Evolutionary conservation across 164 flowering plant genomes (phyloP).

Genomic region (Vitis rotundifolia): DNA sequence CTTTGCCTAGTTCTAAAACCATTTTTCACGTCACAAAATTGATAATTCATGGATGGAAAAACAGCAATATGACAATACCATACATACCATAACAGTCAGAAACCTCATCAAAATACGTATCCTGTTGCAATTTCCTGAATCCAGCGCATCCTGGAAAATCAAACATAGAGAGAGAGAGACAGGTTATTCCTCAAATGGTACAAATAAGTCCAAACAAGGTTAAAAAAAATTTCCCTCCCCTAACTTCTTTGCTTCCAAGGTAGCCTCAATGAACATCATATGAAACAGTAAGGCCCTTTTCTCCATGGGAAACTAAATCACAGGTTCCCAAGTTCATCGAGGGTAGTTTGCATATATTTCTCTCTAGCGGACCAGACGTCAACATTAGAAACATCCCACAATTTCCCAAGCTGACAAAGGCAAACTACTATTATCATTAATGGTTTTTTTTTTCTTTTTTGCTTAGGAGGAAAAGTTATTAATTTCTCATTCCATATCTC

Average conservation of each 20-base stretch:
- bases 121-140: constrained; percentile 61
- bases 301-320: not conserved
- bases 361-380: not conserved
- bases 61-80: not conserved
- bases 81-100: constrained; percentile 77
- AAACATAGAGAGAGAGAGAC: not conserved
- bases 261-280: not conserved
- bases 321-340: not conserved
- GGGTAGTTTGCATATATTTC: not conserved
- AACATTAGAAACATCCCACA: not conserved
- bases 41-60: not conserved
- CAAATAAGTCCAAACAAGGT: not conserved
- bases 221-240: not conserved
- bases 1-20: no score
- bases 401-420: not conserved
- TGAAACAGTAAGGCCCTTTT: not conserved
- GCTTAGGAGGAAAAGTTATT: no score
- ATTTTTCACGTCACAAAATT: no score
- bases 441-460: no score
- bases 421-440: no score
- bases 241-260: no score
- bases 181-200: not conserved
- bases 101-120: constrained; percentile 88
- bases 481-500: no score
- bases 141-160: constrained; percentile 70